A percentile compares a stretch with the other conserved stretches of the same genome.
These are phyloP conservation scores for Globisporangium apiculatum DNA, from an alignment of 352 stramenopile genomes.

Conservation along the genomic window DNA sequence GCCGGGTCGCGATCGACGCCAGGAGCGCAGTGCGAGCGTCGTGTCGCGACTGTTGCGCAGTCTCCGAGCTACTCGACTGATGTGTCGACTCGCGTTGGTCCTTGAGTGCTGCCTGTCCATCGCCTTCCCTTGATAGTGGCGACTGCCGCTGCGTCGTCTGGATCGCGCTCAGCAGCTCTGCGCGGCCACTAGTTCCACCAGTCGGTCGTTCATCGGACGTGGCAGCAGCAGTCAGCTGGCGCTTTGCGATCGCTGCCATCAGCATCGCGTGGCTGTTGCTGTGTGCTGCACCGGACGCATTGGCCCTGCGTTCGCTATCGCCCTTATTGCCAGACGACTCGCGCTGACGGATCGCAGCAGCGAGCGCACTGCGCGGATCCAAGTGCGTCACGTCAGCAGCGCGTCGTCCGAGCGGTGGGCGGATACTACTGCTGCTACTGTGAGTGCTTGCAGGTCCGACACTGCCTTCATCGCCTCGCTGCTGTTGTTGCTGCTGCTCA, in stretches of 20 bases:
- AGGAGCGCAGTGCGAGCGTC: constrained; percentile 10
- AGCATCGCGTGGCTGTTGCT: constrained; percentile 4
- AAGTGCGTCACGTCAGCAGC: constrained; percentile 5
- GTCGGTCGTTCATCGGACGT: neutral
- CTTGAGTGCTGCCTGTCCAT: too few relatives aligned
- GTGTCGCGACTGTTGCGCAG: neutral
- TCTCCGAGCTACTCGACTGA: too few relatives aligned
- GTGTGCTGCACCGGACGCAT: neutral
- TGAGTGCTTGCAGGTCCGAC: neutral
- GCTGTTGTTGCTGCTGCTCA: constrained; percentile 12
- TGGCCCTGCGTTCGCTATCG: neutral
- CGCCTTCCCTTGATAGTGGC: too few relatives aligned
- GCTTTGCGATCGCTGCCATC: constrained; percentile 1
- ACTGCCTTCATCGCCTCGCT: neutral
- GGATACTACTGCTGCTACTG: too few relatives aligned
- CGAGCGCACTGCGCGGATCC: constrained; percentile 16
- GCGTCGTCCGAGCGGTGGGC: neutral
- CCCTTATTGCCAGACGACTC: neutral
- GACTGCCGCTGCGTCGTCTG: neutral
- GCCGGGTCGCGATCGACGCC: constrained; percentile 1
- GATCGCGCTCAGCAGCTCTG: constrained; percentile 4
- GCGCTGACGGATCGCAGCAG: constrained; percentile 25
- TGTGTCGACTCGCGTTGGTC: too few relatives aligned
- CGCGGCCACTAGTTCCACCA: neutral
- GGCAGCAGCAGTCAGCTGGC: neutral